Base-by-base conservation (phyloP, 495 filamentous ascomycete species). In the Hypoxylon cercidicola region DNA sequence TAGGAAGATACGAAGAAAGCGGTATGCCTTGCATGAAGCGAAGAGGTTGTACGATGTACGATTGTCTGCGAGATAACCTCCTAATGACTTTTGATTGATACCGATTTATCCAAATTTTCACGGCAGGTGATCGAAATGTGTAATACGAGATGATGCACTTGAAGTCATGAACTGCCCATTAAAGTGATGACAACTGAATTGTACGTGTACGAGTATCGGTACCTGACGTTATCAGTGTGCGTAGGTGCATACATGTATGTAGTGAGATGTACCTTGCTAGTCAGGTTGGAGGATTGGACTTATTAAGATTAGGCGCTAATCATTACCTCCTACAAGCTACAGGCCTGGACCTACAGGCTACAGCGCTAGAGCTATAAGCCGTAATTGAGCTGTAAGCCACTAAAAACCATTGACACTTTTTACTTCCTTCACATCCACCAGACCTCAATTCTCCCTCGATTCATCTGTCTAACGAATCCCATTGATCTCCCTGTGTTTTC, bases 271-370 rank as follows among this genome's bases (percentile, higher is more conserved):
- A 3, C 5, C 18, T 5, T 11, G 28, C 9, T 37, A 21, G 35
- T 9, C 35, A 10, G 54, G 55, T 68, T 54, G 53, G 62, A 62
- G 62, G 64, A 68, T 68, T 54, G 54, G 59, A 62, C 64, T 39
- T 68, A 41, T 48, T 30, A 18, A 57, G 56, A 25, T 23, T 53
- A 48, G 25, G 20, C 41, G 25, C 16, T 11, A 41, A 51, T 47
- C 45, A 51, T 44, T 28, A 43, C 61, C 47, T 35, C 52, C 30
- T 54, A 67, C 57, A 60, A 28, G 25, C 25, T 28, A 28, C 25
- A 28, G 25, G 3, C 25, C 25, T 28, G 25, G 51, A 39, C 18
- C 48, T 51, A 37, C 40, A 49, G 40, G 61, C 61, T 52, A 34
- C 45, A 43, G 21, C 37, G n/a, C n/a, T n/a, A n/a, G n/a, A n/a